Evolutionary conservation across 345 rosid species (phyloP), one percentile per base, ranked within the genome.

Genomic region (Pugionium dolabratum): DNA sequence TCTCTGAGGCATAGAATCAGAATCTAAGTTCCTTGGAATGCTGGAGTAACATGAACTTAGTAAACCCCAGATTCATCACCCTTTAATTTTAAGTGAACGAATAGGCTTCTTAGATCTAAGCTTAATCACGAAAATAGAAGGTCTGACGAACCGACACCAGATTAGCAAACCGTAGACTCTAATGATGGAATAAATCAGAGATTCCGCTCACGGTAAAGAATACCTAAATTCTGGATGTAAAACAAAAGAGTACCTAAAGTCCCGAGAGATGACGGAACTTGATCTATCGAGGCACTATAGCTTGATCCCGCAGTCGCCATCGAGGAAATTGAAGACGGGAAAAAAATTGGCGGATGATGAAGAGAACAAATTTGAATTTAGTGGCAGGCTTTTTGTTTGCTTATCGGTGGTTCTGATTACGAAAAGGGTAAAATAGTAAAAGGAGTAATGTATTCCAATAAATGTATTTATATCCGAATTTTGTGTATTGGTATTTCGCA

Each of bases 301-400:
- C 76, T 72, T 55, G 76, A 72, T 56, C 70, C 59, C 36, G 53
- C 36, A 49, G 64, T 48, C 70, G 76, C 65, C 76, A 64, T 72
- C 28, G 54, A 28, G 59, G 54, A 72, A 49, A 49, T 61, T 27
- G 41, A 56, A 70, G 64, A 37, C 45, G 35, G 6, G 9, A 3
- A 9, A 26, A 50, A 32, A 9, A 5, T 37, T 61, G 61, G 54
- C 61, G 61, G 61, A 69, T 34, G 53, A 37, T 34, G 25, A 37
- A 57, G 26, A 41, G 25, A 10, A 31, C 39, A 2, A 39, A 18
- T 35, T 29, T 46, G 54, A 48, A 29, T 36, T 6, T 36, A 36
- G 32, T 31, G 32, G 2, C 32, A 3, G 32, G 32, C 3, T 31
- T 31, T 31, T 18, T 18, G 18, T 18, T 18, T 18, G 18, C 18